These are phyloP conservation scores for Volutella citrinella DNA, from an alignment of 2,329 filamentous ascomycete species.

Conservation along the genomic window DNA sequence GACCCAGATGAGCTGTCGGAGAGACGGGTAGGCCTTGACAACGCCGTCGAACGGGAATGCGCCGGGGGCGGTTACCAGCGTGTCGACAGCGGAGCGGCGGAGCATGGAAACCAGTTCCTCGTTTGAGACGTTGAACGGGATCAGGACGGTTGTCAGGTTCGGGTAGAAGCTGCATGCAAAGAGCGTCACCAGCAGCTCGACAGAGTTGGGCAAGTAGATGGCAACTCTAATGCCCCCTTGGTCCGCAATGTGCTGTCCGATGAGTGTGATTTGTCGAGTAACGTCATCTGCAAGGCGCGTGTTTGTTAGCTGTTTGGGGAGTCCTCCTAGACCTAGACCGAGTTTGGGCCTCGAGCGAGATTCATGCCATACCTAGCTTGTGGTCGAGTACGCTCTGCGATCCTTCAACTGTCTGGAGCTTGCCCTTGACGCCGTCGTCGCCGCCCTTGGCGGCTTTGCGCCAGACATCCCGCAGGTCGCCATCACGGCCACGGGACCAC, in stretches of 20 bases:
- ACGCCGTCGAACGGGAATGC: slow-evolving; percentile 78
- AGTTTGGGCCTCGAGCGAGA: background rate
- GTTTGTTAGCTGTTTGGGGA: too few relatives aligned
- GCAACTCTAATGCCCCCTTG: slow-evolving; percentile 75
- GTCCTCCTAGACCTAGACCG: too few relatives aligned
- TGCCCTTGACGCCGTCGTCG: slow-evolving; percentile 65
- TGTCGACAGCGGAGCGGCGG: slow-evolving; percentile 70
- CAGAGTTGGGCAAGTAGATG: slow-evolving; percentile 87
- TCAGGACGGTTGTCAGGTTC: slow-evolving; percentile 75
- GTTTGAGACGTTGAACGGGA: slow-evolving; percentile 77
- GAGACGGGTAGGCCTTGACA: slow-evolving; percentile 62
- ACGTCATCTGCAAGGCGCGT: slow-evolving; percentile 65
- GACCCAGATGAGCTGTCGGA: slow-evolving; percentile 86
- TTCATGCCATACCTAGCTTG: slow-evolving; percentile 47
- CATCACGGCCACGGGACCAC: slow-evolving; percentile 80
- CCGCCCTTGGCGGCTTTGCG: slow-evolving; percentile 63
- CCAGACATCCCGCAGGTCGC: slow-evolving; percentile 92
- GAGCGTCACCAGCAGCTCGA: slow-evolving; percentile 78
- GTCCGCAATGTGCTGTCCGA: slow-evolving; percentile 74
- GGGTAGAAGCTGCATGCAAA: slow-evolving; percentile 87
- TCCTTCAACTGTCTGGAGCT: slow-evolving; percentile 76
- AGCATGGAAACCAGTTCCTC: slow-evolving; percentile 70
- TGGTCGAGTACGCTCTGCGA: slow-evolving; percentile 73
- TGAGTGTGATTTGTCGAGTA: slow-evolving; percentile 80
- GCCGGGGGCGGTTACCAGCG: slow-evolving; percentile 80